Conservation (phyloP, 1,139 yeast genomes). For the Yamadazyma aaseri region DNA sequence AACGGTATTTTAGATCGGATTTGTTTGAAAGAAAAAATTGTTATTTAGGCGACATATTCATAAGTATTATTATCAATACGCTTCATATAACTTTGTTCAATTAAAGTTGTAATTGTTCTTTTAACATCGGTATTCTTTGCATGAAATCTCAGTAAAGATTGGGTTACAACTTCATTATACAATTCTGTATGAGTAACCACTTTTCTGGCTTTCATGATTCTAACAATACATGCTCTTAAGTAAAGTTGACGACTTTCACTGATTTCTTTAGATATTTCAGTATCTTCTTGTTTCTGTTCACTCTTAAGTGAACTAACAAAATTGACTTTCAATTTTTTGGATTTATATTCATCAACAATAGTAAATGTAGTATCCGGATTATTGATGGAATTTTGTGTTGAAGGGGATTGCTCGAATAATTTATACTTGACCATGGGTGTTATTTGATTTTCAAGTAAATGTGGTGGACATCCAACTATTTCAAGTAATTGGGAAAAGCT, state of each 20-base stretch:
- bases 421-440: slow-evolving; percentile 78
- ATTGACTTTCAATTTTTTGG: slow-evolving; percentile 81
- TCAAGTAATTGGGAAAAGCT: slow-evolving; percentile 62
- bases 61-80: slow-evolving; percentile 76
- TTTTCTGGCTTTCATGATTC: slow-evolving; percentile 95
- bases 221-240: slow-evolving; percentile 89
- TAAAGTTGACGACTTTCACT: slow-evolving; percentile 84
- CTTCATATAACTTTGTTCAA: slow-evolving; percentile 82
- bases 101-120: slow-evolving; percentile 78
- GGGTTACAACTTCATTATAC: slow-evolving; percentile 86
- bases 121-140: slow-evolving; percentile 87
- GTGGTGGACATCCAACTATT: slow-evolving; percentile 65
- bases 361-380: slow-evolving; percentile 63
- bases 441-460: slow-evolving; percentile 71
- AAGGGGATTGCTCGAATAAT: slow-evolving; percentile 64
- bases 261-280: slow-evolving; percentile 80
- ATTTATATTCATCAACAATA: slow-evolving; percentile 77
- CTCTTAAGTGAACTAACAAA: slow-evolving; percentile 80
- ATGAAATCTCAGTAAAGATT: slow-evolving; percentile 78
- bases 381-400: slow-evolving; percentile 47
- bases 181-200: slow-evolving; percentile 73
- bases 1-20: no score
- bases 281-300: slow-evolving; percentile 75
- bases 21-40: no score
- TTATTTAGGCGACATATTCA: slow-evolving; percentile 51